Percentiles rank a stretch among this genome's conserved stretches.
Conservation (phyloP, 352 stramenopile genomes). For the Ophiocytium majus region DNA sequence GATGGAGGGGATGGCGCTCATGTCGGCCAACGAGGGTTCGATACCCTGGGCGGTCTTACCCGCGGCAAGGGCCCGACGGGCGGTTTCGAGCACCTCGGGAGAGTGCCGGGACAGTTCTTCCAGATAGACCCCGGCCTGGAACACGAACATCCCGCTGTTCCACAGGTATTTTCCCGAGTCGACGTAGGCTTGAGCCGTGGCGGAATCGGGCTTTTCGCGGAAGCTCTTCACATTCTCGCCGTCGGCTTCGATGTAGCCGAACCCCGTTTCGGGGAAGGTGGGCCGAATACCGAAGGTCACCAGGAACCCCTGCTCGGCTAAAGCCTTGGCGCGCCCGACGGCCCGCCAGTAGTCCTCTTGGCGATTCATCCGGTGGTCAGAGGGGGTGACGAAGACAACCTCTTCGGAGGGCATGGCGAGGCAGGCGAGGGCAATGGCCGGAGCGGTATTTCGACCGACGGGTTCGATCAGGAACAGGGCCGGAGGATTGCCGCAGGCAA, state of each 20-base stretch:
- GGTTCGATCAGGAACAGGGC: constrained; percentile 2
- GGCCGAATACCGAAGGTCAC: constrained; percentile 2
- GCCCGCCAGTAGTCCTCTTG: not conserved
- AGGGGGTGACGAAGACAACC: not conserved
- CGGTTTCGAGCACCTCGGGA: not conserved
- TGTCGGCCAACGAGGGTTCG: not conserved
- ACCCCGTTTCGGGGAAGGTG: not conserved
- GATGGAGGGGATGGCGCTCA: not conserved
- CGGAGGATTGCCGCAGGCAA: not conserved
- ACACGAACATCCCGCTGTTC: constrained; percentile 1
- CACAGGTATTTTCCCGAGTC: not conserved
- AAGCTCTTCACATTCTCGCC: not conserved
- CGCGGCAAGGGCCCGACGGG: not conserved
- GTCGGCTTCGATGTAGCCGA: not conserved
- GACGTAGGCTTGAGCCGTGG: not conserved
- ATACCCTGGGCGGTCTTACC: not conserved
- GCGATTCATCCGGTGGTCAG: not conserved
- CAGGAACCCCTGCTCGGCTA: not conserved
- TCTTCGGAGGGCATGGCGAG: not conserved
- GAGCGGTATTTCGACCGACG: not conserved
- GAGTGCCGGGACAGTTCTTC: not conserved
- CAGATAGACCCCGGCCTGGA: not conserved
- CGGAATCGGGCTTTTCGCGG: not conserved
- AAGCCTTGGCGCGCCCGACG: not conserved
- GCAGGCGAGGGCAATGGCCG: not conserved